Evolutionary conservation across 2,329 filamentous ascomycete species (phyloP), one percentile per base, ranked within the genome.

Genomic region (Trichoderma afroharzianum): DNA sequence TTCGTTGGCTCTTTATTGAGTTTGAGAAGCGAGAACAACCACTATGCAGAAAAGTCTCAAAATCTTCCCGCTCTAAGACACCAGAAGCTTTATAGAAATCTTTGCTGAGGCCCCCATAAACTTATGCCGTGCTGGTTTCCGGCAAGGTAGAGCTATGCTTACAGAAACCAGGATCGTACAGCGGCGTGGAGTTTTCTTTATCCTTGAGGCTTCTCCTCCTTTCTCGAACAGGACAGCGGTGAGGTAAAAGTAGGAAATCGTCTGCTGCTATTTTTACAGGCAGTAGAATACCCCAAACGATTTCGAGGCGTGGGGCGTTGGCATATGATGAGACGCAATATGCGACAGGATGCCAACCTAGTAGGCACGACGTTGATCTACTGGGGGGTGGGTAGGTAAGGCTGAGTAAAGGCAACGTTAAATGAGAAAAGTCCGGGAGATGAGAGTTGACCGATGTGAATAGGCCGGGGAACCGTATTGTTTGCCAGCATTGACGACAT

Each of bases 91-190:
- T 21, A 32, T 33, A 62, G 30, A 21, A 53, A 69, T 15, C 21
- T 11, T 18, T 21, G 21, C n/a, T 47, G 53, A 33, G 53, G 53
- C n/a, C 32, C 53, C 36, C 28, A 53, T 14, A 59, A 21, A 26
- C 53, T 21, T 66, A 26, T 64, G 12, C 61, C 21, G 28, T 61
- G 71, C 64, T 66, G 64, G 70, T 70, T 70, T 68, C 68, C 71
- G 14, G 28, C 39, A 55, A 32, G 33, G 30, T 24, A 33, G 28
- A 59, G n/a, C 21, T 24, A 50, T 62, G 67, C 24, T 62, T 69
- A 74, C 75, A 75, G 74, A 76, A 75, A 75, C 74, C 71, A 58
- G 68, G 53, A 64, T 57, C 30, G 36, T 28, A 55, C 15, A 43
- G 59, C 15, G 21, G 32, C 55, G 43, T 70, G 53, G 63, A 53